A percentile compares a stretch with the other conserved stretches of the same genome.
Conservation (phyloP, 805 yeast species). For the Scheffersomyces lignosus region DNA sequence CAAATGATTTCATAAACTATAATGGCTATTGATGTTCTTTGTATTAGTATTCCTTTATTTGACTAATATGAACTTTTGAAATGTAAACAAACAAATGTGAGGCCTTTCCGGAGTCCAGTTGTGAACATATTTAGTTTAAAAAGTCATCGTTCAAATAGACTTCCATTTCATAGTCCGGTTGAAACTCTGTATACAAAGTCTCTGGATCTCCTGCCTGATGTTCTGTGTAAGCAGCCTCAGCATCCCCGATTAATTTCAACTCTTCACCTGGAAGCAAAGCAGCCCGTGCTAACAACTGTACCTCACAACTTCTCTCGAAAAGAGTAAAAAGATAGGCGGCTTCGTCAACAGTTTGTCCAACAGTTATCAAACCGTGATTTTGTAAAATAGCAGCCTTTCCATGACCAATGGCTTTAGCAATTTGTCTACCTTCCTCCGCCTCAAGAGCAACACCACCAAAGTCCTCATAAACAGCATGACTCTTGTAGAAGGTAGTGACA, state of each 20-base stretch:
- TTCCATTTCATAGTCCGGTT: conserved; percentile 59
- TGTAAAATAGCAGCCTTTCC: conserved; percentile 60
- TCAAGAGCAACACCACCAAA: conserved; percentile 83
- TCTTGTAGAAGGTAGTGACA: conserved; percentile 63
- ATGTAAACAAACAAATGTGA: too few relatives aligned
- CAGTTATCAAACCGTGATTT: conserved; percentile 74
- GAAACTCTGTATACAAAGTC: conserved; percentile 69
- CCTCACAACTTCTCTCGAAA: conserved; percentile 64
- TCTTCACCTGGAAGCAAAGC: conserved; percentile 41
- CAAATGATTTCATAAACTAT: too few relatives aligned
- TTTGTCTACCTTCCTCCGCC: conserved; percentile 57
- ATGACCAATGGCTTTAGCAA: conserved; percentile 62
- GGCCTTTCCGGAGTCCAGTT: too few relatives aligned
- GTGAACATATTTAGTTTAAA: conserved; percentile 18
- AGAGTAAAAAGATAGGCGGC: conserved; percentile 66
- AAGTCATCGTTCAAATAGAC: conserved; percentile 20
- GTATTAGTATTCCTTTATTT: too few relatives aligned
- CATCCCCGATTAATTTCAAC: conserved; percentile 39
- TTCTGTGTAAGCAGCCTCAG: conserved; percentile 60
- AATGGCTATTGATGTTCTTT: too few relatives aligned
- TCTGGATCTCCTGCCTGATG: conserved; percentile 64
- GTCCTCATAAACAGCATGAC: conserved; percentile 62
- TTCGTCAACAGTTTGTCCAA: conserved; percentile 70
- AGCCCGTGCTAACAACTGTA: conserved; percentile 64
- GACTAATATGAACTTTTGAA: too few relatives aligned